Evolutionary conservation across 129 eudicot genomes (phyloP).

Genomic region (Pseudognaphalium luteoalbum): DNA sequence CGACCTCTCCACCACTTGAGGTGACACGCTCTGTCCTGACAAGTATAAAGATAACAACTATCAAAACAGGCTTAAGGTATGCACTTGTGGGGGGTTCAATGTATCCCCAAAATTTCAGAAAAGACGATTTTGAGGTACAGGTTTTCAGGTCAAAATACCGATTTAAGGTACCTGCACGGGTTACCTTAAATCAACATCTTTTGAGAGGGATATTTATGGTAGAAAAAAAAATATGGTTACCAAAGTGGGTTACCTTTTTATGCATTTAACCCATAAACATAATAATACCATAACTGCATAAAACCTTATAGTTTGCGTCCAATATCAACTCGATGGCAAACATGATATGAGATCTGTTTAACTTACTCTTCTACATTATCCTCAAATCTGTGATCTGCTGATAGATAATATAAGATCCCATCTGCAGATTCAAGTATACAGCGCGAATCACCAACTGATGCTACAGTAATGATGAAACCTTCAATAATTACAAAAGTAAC

Average conservation of each 20-base stretch:
- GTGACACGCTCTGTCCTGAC: constrained; percentile 88
- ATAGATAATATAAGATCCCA: constrained; percentile 70
- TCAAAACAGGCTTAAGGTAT: neutral
- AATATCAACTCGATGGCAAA: constrained; percentile 10
- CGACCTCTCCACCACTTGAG: constrained; percentile 94
- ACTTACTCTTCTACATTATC: constrained; percentile 86
- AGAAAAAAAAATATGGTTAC: neutral
- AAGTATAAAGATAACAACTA: constrained; percentile 9
- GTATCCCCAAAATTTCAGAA: neutral
- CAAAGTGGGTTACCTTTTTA: neutral
- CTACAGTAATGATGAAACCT: constrained; percentile 88
- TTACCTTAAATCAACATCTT: neutral
- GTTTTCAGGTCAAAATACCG: neutral
- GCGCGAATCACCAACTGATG: constrained; percentile 98
- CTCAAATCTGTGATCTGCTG: constrained; percentile 99
- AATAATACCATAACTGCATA: constrained; percentile 10
- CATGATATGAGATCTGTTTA: neutral
- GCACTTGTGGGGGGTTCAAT: neutral
- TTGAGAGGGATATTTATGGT: neutral
- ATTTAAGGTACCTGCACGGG: no score
- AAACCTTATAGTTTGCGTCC: neutral
- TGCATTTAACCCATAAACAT: neutral
- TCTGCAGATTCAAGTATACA: constrained; percentile 94
- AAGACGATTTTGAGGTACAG: neutral
- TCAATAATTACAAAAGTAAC: constrained; percentile 95